Percentiles rank a stretch among this genome's conserved stretches.
phyloP scores from a whole-genome alignment of 371 early-diverging fungal genomes.

The Mortierella polycephala region DNA sequence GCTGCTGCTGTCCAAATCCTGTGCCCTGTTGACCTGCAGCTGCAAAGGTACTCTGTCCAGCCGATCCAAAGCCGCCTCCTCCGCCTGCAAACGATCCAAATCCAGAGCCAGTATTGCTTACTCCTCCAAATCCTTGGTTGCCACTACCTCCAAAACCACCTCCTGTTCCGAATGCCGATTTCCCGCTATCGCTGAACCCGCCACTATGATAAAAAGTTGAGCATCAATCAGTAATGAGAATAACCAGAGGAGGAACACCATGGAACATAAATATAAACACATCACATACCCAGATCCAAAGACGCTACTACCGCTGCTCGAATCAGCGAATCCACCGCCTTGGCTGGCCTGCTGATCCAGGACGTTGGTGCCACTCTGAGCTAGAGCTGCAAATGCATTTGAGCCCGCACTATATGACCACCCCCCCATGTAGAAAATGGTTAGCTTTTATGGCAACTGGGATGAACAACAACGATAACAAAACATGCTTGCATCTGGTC shows the following conservation, averaged over 20 bases:
- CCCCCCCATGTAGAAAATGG: background rate
- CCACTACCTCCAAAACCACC: conserved; percentile 20
- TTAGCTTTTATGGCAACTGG: background rate
- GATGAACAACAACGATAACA: background rate
- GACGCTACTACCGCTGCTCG: conserved; percentile 11
- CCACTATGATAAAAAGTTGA: conserved; percentile 3
- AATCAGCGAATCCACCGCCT: conserved; percentile 24
- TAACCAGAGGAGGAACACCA: too few species aligned
- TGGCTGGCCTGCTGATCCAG: conserved; percentile 28
- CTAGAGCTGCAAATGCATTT: conserved; percentile 46
- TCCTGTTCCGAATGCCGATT: conserved; percentile 28
- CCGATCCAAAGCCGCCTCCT: background rate
- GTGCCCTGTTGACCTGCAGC: background rate
- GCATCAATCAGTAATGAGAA: background rate
- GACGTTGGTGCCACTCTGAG: conserved; percentile 27
- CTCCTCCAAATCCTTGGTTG: conserved; percentile 8
- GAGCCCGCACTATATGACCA: conserved; percentile 16
- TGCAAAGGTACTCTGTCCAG: conserved; percentile 4
- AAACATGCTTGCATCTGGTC: background rate
- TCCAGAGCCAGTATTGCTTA: background rate
- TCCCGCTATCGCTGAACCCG: conserved; percentile 9
- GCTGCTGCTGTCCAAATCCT: conserved; percentile 21
- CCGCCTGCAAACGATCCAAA: conserved; percentile 3
- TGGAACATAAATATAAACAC: background rate
- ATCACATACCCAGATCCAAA: conserved; percentile 27